phyloP scores from a whole-genome alignment of 2,329 filamentous ascomycete species.

The Alternaria brassicicola region DNA sequence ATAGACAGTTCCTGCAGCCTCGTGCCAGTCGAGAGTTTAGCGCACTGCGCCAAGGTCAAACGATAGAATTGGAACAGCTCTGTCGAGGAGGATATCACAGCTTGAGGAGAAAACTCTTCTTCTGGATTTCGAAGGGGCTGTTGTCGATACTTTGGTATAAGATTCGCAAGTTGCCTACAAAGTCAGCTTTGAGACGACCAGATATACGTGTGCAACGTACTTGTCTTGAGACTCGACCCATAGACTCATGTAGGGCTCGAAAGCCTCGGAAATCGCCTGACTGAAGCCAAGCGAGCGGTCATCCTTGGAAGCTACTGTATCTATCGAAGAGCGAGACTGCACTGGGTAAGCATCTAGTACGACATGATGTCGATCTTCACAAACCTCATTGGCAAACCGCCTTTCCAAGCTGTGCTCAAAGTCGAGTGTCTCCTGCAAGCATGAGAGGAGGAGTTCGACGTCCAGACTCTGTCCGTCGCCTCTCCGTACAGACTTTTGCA shows the following conservation, averaged over 20 bases:
- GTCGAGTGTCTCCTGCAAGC: constrained; percentile 92
- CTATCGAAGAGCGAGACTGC: constrained; percentile 78
- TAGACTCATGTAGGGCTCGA: constrained; percentile 93
- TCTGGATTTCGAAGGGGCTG: constrained; percentile 81
- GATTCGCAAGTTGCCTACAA: constrained; percentile 69
- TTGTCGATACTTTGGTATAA: constrained; percentile 86
- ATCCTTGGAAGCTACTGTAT: constrained; percentile 82
- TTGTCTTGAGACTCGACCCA: constrained; percentile 98
- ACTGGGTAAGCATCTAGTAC: constrained; percentile 21
- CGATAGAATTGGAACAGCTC: constrained; percentile 98
- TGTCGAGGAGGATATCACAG: constrained; percentile 90
- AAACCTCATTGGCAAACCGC: constrained; percentile 70
- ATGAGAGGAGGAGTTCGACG: constrained; percentile 85
- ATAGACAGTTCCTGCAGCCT: constrained; percentile 82
- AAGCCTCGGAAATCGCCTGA: constrained; percentile 92
- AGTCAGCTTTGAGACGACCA: constrained; percentile 14
- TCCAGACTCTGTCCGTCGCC: constrained; percentile 80
- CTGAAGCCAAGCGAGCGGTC: constrained; percentile 80
- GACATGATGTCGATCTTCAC: not conserved
- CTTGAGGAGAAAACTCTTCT: constrained; percentile 89
- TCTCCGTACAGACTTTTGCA: constrained; percentile 84
- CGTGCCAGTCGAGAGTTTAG: constrained; percentile 91
- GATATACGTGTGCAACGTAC: constrained; percentile 31
- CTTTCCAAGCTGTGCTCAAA: constrained; percentile 93
- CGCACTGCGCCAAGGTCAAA: constrained; percentile 88